Evolutionary conservation across 768 basidiomycete genomes (phyloP), one percentile per base, ranked within the genome.

Genomic region (Phylloporus sp.): DNA sequence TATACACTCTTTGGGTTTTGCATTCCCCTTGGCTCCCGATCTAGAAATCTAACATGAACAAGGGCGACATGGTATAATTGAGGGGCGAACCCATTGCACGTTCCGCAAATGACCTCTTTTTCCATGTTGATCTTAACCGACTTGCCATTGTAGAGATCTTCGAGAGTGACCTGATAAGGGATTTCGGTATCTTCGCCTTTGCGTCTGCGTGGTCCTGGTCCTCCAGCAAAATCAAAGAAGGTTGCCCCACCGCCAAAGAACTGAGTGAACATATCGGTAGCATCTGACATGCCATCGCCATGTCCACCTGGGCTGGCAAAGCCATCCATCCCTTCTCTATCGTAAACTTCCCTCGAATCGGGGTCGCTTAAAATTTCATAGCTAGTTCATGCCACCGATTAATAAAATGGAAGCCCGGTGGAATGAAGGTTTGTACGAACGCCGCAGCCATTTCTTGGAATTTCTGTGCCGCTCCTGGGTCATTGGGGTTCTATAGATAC

Each of bases 111-210:
- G 9, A 86, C 72, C 64, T 92, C 85, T 61, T 91, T 86, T 70
- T 95, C 93, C 76, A 97, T 81, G 59, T 83, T 89, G 75, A 97
- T 83, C 65, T 85, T 89, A 50, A 94, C 85, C 10, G 79, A 80
- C 70, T 94, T 95, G 27, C 95, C 95, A 50, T 87, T 89, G 71
- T 92, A 97, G 20, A 95, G 73, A 66, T 98, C 95, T 70, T 97
- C 95, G 27, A 98, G 76, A 5, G 89, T 86, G 47, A 95, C 89
- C 35, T 90, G 79, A 66, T 95, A 88, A 4, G 84, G 81, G 56
- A 92, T 83, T 41, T 85, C 74, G 20, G 85, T 80, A 65, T 94
- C 85, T 59, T 87, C 77, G 15, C 86, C 86, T 59, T 81, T 84
- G 56, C 80, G 72, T 56, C 76, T 72, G 53, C 74, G 70, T 46